Base-by-base conservation (phyloP, 306 rosid species). In the Trifolium subterraneum region DNA sequence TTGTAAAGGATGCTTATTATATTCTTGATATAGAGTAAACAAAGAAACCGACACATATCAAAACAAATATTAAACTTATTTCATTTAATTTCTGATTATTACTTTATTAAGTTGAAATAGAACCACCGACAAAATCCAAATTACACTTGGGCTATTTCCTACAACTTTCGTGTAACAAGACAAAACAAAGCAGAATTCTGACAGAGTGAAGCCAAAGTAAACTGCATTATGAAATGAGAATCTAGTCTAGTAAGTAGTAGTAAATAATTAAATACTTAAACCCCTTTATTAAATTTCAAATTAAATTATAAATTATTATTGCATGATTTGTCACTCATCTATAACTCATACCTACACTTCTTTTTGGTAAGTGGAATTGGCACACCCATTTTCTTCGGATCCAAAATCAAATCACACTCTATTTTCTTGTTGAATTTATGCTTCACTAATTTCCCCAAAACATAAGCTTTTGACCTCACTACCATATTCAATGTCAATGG, bases 381-480 rank as follows among this genome's bases (percentile, higher is more conserved):
- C 42, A 19, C 16, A 59, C 77, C 90, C 94, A 94, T 90, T 68
- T 84, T 87, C 68, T 85, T 88, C 6, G 96, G 89, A 73, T 91
- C 95, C 89, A 91, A 80, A 13, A 77, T 68, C 25, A 94, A 78
- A 0, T 58, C 69, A 79, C 98, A 94, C 19, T 82, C 84, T 11
- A 90, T 80, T 73, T 81, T 90, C 83, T 76, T 86, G 76, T 77
- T 71, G 87, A 94, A 94, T 83, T 79, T 94, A 2, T 92, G 94
- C 72, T 90, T 90, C 68, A 94, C 97, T 78, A 91, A 48, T 61
- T 80, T 75, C 2, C 98, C 97, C 87, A 94, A 74, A 13, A 91
- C 97, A 78, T 86, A 70, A 44, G 87, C 98, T 81, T 77, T 87
- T 1, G 95, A 86, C 66, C 86, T 79, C n/a, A 94, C 86, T 86